A percentile compares a stretch with the other conserved stretches of the same genome.
These are phyloP conservation scores for Xanthoconium purpureum DNA, from an alignment of 768 basidiomycete genomes.

Conservation along the genomic window DNA sequence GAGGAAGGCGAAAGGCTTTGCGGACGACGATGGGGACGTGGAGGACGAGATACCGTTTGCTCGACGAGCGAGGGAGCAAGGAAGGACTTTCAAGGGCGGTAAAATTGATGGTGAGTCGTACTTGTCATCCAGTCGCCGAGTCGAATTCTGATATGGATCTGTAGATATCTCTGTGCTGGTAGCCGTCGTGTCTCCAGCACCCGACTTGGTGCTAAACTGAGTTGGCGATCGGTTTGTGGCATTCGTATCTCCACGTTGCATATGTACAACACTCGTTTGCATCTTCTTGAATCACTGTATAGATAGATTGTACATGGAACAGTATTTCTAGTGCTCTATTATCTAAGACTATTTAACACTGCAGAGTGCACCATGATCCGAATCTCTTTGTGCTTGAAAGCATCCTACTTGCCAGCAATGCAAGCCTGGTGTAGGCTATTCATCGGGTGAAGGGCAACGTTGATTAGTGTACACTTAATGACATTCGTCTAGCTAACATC, in stretches of 20 bases:
- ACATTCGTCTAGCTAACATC: constrained; percentile 58
- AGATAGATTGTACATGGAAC: constrained; percentile 23
- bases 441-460: neutral
- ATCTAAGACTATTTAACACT: neutral
- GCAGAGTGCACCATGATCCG: too few species aligned
- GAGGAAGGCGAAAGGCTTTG: constrained; percentile 29
- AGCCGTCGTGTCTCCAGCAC: constrained; percentile 56
- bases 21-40: constrained; percentile 27
- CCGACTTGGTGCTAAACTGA: constrained; percentile 21
- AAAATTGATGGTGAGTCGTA: constrained; percentile 73
- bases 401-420: too few species aligned
- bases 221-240: constrained; percentile 4
- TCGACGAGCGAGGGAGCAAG: constrained; percentile 70
- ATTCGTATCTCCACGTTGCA: constrained; percentile 17
- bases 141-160: neutral
- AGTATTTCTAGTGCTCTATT: constrained; percentile 5
- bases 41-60: constrained; percentile 77
- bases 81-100: constrained; percentile 71
- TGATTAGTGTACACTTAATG: neutral
- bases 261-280: constrained; percentile 23
- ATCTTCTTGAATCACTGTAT: constrained; percentile 22
- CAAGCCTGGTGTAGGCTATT: neutral
- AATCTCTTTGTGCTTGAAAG: too few species aligned
- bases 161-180: constrained; percentile 67
- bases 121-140: neutral